These are phyloP conservation scores for Camelina sativa DNA, from an alignment of 345 rosid species.

Conservation along the genomic window DNA sequence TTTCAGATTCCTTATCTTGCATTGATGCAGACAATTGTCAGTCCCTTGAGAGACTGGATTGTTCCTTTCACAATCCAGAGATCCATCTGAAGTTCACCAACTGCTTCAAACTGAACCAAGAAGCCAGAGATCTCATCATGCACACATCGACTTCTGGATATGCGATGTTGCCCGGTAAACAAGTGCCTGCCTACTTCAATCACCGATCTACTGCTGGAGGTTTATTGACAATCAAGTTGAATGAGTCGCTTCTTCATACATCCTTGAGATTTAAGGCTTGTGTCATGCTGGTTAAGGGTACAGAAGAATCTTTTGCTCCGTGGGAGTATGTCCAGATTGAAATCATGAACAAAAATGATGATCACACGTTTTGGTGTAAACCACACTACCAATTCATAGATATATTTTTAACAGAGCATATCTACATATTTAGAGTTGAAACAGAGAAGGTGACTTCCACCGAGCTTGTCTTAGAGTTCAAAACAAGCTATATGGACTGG, in stretches of 20 bases:
- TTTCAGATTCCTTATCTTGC: not conserved
- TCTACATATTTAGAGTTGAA: no score
- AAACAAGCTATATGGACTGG: no score
- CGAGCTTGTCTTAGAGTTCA: no score
- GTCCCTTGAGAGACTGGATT: not conserved
- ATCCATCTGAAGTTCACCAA: not conserved
- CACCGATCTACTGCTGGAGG: not conserved
- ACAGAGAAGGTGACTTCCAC: no score
- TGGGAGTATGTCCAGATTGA: accelerated
- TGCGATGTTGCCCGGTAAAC: not conserved
- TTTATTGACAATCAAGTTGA: not conserved
- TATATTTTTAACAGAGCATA: no score
- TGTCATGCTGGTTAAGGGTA: not conserved
- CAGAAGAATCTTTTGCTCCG: not conserved
- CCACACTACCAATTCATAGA: not conserved
- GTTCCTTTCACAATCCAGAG: not conserved
- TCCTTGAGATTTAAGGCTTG: not conserved
- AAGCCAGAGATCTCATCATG: no score
- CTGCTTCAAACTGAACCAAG: no score
- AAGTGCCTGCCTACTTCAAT: not conserved
- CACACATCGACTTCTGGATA: accelerated
- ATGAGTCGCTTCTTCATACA: not conserved
- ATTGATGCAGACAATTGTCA: not conserved
- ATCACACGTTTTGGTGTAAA: not conserved
- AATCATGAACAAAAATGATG: not conserved